Evolutionary conservation across 2,329 filamentous ascomycete genomes (phyloP), one percentile per base, ranked within the genome.

Genomic region (Rutstroemia sp.): DNA sequence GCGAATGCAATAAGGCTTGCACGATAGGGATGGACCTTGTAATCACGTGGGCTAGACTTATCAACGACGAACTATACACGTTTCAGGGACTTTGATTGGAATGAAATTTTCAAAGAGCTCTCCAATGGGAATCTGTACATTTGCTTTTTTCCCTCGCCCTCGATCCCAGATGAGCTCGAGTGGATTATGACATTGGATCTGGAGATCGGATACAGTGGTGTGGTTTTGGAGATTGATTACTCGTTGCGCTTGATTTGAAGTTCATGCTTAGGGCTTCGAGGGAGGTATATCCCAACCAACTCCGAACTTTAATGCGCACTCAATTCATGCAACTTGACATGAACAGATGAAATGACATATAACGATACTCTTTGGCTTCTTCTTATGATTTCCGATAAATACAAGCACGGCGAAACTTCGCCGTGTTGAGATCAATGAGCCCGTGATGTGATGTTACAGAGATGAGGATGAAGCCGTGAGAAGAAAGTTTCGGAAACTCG

Each of bases 1-100:
- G 23, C 23, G 47, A 54, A 8, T 54, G 34, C 9, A 23, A 14
- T 50, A 19, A 39, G 42, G 38, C 5, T 7, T 25, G 25, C 19
- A 39, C 46, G 18, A 21, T 34, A 41, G 49, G 52, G 52, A 50
- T 50, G 16, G 25, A 44, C 52, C 52, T 50, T 50, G 52, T 30
- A 19, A 37, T 50, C 52, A 44, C 52, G 37, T 55, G 38, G n/a
- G 12, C 52, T 27, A 8, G 18, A 23, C 38, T 16, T 42, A 8
- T 41, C 38, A 23, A 45, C 42, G 42, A 21, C 19, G 42, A 45
- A 45, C 10, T 12, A 7, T 19, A 3, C n/a, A 25, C 10, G 42
- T 19, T 23, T 19, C n/a, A 19, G 18, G n/a, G 23, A 45, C 42
- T 8, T 21, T 45, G 42, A n/a, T 45, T 45, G 19, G 19, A 9